These are phyloP conservation scores for Simplicillium aogashimaense DNA, from an alignment of 2,329 filamentous ascomycete species.

Conservation along the genomic window DNA sequence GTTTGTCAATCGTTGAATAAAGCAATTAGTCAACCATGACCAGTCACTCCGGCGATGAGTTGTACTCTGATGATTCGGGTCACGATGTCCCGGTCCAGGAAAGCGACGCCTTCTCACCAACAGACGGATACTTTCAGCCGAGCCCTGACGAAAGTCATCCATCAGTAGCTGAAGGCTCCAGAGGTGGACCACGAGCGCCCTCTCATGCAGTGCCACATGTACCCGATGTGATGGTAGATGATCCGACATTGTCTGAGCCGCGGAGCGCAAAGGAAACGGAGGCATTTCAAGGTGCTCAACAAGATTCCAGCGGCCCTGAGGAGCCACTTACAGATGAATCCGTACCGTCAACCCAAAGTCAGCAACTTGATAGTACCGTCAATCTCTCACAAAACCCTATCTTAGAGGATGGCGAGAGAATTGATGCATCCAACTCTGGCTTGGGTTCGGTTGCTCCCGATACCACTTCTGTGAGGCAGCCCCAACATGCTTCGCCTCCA, in stretches of 20 bases:
- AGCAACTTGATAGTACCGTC: not conserved
- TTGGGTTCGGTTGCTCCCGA: no score
- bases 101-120: not conserved
- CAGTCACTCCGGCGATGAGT: not conserved
- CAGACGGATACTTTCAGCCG: not conserved
- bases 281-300: not conserved
- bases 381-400: not conserved
- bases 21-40: not conserved
- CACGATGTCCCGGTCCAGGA: not conserved
- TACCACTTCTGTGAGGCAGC: no score
- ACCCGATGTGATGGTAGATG: constrained; percentile 1
- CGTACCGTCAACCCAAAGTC: not conserved
- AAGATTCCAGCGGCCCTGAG: not conserved
- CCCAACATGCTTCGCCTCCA: no score
- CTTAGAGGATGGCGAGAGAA: no score
- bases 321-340: not conserved
- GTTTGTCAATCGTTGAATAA: no score
- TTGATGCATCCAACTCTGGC: no score
- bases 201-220: constrained; percentile 1
- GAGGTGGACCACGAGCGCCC: not conserved
- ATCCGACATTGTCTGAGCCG: constrained; percentile 1
- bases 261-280: not conserved
- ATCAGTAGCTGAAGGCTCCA: not conserved
- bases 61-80: constrained; percentile 1
- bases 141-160: not conserved